A percentile compares a stretch with the other conserved stretches of the same genome.
Conservation (phyloP, 306 rosid genomes). For the Gynostemma pentaphyllum region DNA sequence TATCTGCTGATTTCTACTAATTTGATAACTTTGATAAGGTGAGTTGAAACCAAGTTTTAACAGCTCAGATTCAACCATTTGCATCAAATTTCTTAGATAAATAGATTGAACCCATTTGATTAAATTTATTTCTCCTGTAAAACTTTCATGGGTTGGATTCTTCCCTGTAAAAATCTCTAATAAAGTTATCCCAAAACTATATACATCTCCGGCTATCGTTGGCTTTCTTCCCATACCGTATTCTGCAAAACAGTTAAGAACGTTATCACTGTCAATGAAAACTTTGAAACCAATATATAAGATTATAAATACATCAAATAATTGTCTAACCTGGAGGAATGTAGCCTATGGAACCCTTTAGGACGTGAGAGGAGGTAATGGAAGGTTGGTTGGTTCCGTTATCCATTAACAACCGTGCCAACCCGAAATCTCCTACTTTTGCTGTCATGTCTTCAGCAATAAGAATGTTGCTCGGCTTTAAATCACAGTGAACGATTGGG, state of each 20-base stretch:
- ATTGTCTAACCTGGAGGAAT: slow-evolving; percentile 62
- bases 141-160: slow-evolving; percentile 45
- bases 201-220: slow-evolving; percentile 57
- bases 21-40: not conserved
- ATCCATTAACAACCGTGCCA: slow-evolving; percentile 46
- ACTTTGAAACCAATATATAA: too few relatives aligned
- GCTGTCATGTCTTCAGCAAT: slow-evolving; percentile 50
- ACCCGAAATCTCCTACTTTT: slow-evolving; percentile 69
- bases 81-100: slow-evolving; percentile 20
- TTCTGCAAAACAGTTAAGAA: slow-evolving; percentile 26
- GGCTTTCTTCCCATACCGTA: slow-evolving; percentile 56
- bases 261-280: too few relatives aligned
- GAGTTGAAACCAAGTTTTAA: not conserved
- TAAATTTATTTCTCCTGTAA: slow-evolving; percentile 33
- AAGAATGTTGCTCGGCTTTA: slow-evolving; percentile 72
- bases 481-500: slow-evolving; percentile 65
- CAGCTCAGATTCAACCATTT: slow-evolving; percentile 36
- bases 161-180: slow-evolving; percentile 48
- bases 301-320: too few relatives aligned
- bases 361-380: slow-evolving; percentile 37
- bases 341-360: slow-evolving; percentile 71
- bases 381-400: slow-evolving; percentile 21
- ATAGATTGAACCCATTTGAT: slow-evolving; percentile 42
- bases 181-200: slow-evolving; percentile 58
- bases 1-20: slow-evolving; percentile 7